Conservation (phyloP, 108 stramenopile genomes). For the Cyclotella cryptica region DNA sequence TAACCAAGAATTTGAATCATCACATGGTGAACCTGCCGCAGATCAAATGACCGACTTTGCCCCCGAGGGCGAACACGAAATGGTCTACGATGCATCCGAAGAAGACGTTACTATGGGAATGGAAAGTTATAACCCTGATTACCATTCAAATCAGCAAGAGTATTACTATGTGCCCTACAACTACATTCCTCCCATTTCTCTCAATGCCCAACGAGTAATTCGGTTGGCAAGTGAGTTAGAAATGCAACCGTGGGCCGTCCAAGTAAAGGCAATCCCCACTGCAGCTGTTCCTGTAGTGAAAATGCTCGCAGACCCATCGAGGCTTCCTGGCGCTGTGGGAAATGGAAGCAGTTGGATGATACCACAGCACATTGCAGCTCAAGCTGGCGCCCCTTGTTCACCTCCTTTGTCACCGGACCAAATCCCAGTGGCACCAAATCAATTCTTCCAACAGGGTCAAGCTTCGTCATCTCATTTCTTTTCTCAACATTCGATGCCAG, state of each 20-base stretch:
- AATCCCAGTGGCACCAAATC: slow-evolving; percentile 14
- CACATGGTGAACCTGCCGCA: background rate
- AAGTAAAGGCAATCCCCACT: slow-evolving; percentile 91
- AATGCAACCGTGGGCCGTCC: slow-evolving; percentile 86
- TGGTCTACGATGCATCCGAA: slow-evolving; percentile 13
- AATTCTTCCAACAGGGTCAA: slow-evolving; percentile 17
- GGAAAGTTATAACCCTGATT: slow-evolving; percentile 36
- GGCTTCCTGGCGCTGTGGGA: slow-evolving; percentile 61
- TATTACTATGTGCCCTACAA: slow-evolving; percentile 47
- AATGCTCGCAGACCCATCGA: slow-evolving; percentile 85
- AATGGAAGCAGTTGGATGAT: slow-evolving; percentile 56
- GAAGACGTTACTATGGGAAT: slow-evolving; percentile 19
- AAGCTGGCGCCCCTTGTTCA: slow-evolving; percentile 22
- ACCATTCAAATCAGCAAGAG: slow-evolving; percentile 43
- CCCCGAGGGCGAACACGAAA: background rate
- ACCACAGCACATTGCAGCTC: slow-evolving; percentile 48
- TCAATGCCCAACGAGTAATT: slow-evolving; percentile 77
- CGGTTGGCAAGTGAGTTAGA: slow-evolving; percentile 85
- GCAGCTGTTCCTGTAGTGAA: slow-evolving; percentile 90
- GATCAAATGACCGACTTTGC: slow-evolving; percentile 2
- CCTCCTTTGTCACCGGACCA: slow-evolving; percentile 34
- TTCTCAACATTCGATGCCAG: slow-evolving; percentile 39
- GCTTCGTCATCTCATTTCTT: slow-evolving; percentile 50
- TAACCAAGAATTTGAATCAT: background rate
- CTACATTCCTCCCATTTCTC: slow-evolving; percentile 58